These are phyloP conservation scores for Chalaropsis ovoidea DNA, from an alignment of 2,329 filamentous ascomycete genomes.

Conservation along the genomic window DNA sequence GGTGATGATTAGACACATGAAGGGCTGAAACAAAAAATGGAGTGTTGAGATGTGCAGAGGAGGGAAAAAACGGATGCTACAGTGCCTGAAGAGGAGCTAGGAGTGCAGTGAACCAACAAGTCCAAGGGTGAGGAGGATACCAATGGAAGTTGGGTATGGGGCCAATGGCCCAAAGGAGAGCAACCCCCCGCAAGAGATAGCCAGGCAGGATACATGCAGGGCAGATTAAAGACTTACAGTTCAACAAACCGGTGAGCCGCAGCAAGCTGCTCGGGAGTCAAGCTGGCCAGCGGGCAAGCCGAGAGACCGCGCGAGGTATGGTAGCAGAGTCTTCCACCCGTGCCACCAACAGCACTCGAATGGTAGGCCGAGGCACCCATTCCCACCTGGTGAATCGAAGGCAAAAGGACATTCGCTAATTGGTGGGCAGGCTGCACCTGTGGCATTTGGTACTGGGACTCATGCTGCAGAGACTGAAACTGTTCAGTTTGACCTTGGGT, in stretches of 20 bases:
- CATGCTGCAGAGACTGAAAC: constrained; percentile 38
- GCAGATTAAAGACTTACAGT: constrained; percentile 14
- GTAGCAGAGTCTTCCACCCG: not conserved
- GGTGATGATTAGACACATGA: not conserved
- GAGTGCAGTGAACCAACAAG: not conserved
- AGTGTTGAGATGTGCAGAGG: not conserved
- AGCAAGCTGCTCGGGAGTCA: constrained; percentile 13
- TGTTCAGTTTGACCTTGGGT: not conserved
- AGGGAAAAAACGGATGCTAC: not conserved
- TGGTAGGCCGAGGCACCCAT: not conserved
- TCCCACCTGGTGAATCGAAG: not conserved
- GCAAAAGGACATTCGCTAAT: constrained; percentile 3
- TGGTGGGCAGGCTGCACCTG: not conserved
- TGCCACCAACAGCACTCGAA: not conserved
- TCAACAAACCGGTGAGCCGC: constrained; percentile 16
- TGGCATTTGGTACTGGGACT: constrained; percentile 33
- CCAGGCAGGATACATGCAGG: too few relatives aligned
- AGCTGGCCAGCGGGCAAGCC: constrained; percentile 8
- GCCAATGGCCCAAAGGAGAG: not conserved
- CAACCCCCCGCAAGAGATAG: not conserved
- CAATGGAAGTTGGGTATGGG: not conserved
- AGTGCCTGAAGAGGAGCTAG: not conserved
- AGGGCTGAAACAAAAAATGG: not conserved
- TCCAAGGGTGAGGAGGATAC: not conserved
- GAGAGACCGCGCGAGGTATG: not conserved